Evolutionary conservation across 176 grass and related monocot species (phyloP), one percentile per base, ranked within the genome.

Genomic region (Avena atlantica): DNA sequence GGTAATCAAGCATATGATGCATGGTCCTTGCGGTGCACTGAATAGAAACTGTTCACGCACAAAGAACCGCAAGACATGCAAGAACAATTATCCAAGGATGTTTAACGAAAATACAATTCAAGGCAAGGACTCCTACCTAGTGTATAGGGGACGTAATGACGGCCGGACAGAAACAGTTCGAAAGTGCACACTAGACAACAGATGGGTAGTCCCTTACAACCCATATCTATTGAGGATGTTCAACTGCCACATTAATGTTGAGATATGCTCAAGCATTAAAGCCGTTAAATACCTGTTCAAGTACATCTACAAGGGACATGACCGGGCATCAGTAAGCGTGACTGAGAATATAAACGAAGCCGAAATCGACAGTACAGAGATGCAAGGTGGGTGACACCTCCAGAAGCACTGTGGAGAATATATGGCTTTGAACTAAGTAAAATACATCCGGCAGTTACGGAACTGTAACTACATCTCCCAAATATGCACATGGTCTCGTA

Each of bases 211-310:
- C 9, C 45, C 9, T 48, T 48, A 48, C 45, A 48, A 72, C 17
- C 69, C 69, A 4, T 72, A n/a, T 13, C 69, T 72, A 9, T 45
- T 72, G 69, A 24, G 37, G 2, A 19, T 45, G 15, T 72, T 72
- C 37, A 72, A 72, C 5, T 72, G 37, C 25, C 69, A 71, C 36
- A 47, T 71, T 8, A 71, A 71, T 45, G 68, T 71, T 45, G 68
- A 71, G 37, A 31, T 45, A 44, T 71, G 68, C 37, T 44, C 37
- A n/a, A 64, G 61, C 61, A 64, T 27, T 24, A 58, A 63, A 0
- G 62, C 60, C 7, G 45, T 47, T 47, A 47, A 47, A 10, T 47
- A 47, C 45, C 8, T 47, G 8, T 47, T 47, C 45, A 63, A 63
- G 10, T 63, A 65, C 12, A 65, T 65, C 11, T 65, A 29, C 62